Evolutionary conservation across 2,329 filamentous ascomycete genomes (phyloP), one percentile per base, ranked within the genome.

Genomic region (Xylariaceae sp.): DNA sequence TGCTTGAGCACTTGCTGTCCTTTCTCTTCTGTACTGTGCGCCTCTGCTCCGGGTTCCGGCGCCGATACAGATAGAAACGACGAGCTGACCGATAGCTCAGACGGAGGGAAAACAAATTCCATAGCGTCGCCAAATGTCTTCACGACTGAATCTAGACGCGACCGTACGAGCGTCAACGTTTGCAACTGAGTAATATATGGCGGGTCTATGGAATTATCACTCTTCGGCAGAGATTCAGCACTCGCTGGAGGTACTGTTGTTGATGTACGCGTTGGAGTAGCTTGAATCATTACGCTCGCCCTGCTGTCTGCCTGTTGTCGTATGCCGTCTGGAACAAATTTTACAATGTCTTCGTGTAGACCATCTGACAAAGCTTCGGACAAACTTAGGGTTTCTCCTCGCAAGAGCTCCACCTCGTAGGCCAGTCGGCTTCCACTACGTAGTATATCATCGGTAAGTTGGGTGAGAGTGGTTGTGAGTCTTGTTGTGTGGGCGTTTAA

Each of bases 61-160:
- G 89, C 91, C 0, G 93, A 96, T 12, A 97, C 91, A 5, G 91
- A 96, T 45, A 97, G 86, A 68, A 97, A 92, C 0, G 90, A 92
- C 0, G 91, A 93, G 44, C 88, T 85, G 54, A 96, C 84, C 0
- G 90, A 93, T 12, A 93, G 76, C 70, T 96, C 92, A 0, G 90
- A 96, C 0, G 93, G 93, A 0, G 93, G 91, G 48, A 97, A 86
- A 1, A 91, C 89, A 82, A 96, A 98, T 65, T 96, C 89, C 90
- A 98, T 96, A 29, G 95, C 93, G 66, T 96, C 89, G 41, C 93
- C 93, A 72, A 99, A 99, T 1, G 88, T 89, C 72, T 90, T 89
- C 68, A 98, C 92, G 20, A 98, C 93, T 1, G 87, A 83, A 62
- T 98, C 93, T 16, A 99, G 82, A n/a, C 92, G 89, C 1, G 85